A percentile compares a stretch with the other conserved stretches of the same genome.
phyloP scores from a whole-genome alignment of 1,284 basidiomycete species.

The Xerocomus nothofagi region DNA sequence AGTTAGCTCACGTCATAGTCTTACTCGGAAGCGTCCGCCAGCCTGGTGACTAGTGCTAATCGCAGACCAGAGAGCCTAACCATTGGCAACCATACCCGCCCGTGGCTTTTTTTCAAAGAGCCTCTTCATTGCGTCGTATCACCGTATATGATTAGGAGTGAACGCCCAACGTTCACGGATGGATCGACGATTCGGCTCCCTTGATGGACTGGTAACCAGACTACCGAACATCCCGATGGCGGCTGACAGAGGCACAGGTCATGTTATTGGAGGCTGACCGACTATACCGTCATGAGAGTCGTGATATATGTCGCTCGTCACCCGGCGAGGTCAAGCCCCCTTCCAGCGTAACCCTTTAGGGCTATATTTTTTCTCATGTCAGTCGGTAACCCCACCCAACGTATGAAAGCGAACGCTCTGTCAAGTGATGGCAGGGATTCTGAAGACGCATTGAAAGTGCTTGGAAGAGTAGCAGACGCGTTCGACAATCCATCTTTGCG shows the following conservation, averaged over 20 bases:
- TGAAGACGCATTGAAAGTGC: conserved; percentile 24
- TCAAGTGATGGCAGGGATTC: neutral
- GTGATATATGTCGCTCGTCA: conserved; percentile 1
- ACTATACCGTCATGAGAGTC: conserved; percentile 2
- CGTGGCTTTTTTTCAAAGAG: no score
- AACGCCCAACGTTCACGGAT: neutral
- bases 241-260: conserved; percentile 12
- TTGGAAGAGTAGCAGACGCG: conserved; percentile 32
- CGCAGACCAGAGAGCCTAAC: no score
- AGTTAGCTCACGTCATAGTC: no score
- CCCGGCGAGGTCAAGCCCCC: neutral
- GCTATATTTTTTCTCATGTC: neutral
- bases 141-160: neutral
- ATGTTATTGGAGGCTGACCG: conserved; percentile 18
- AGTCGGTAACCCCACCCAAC: neutral
- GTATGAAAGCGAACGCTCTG: conserved; percentile 11
- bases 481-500: conserved; percentile 28
- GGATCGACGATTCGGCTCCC: no score
- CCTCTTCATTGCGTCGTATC: no score
- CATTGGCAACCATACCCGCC: no score
- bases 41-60: neutral
- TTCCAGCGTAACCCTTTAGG: neutral
- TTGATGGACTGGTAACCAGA: neutral
- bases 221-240: neutral
- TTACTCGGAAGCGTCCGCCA: neutral